Base-by-base conservation (phyloP, 768 basidiomycete species). In the Termitomyces sp. region DNA sequence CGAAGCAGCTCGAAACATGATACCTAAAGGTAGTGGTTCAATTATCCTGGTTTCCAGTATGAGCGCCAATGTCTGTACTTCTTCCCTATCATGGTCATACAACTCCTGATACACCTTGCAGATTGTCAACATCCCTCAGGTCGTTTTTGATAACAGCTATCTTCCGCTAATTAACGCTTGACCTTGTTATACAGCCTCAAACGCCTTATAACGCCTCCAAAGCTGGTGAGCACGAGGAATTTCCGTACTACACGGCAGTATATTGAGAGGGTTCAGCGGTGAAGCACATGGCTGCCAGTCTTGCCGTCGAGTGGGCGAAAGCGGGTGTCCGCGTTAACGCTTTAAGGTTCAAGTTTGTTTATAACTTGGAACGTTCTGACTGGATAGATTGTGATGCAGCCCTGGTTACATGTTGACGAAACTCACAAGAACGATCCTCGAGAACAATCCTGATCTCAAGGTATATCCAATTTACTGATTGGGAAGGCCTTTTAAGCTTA, bases 181-280 rank as follows among this genome's bases (percentile, higher is more conserved):
- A 33, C 11, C 16, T 20, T 43, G 32, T 38, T 33, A 36, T 36
- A 57, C 69, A 92, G 83, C 83, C 82, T 43, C 96, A 98, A 79
- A 90, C 92, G 4, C 94, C 95, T 0, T 98, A 98, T 71, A 98
- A 98, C 71, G 90, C 92, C 9, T 95, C 94, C 20, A 98, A 95
- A 76, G 92, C 92, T 36, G 92, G 88, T 86, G 64, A 65, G 78
- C 54, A 26, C 26, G 7, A 26, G 18, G 10, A 33, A 9, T 30
- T 14, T 41, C 3, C 14, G 38, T 52, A n/a, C 22, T 30, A 30
- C 5, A 28, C 11, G 35, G 28, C 10, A 28, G 8, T 40, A n/a
- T 11, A 20, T 13, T 30, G 16, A 41, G 26, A 38, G 18, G 38
- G 38, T 28, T 16, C 57, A 89, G 88, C 94, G 49, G 94, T 98